A percentile compares a stretch with the other conserved stretches of the same genome.
Evolutionary conservation across 768 basidiomycete genomes (phyloP).

Genomic region (Panellus pusillus): DNA sequence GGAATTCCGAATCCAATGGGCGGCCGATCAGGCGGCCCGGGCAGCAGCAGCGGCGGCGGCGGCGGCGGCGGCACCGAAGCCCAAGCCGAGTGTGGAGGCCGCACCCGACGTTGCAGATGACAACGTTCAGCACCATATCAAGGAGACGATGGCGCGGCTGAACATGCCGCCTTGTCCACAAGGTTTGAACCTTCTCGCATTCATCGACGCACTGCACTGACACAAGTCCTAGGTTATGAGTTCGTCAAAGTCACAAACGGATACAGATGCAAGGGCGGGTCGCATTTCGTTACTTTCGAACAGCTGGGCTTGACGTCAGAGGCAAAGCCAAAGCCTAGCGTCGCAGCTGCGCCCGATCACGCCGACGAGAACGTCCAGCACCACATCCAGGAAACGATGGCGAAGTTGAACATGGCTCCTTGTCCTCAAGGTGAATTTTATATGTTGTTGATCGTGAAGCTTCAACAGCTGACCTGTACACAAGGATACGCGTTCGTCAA

Average conservation of each 20-base stretch:
- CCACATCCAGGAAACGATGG: too few relatives aligned
- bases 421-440: too few relatives aligned
- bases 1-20: background rate
- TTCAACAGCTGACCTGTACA: too few relatives aligned
- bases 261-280: constrained; percentile 4
- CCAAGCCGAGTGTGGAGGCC: background rate
- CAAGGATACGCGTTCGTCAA: background rate
- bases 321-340: too few relatives aligned
- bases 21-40: background rate
- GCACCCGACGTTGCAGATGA: background rate
- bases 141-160: constrained; percentile 1
- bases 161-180: background rate
- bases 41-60: too few relatives aligned
- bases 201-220: too few relatives aligned
- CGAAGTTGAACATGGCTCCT: too few relatives aligned
- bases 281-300: background rate
- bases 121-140: background rate
- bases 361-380: too few relatives aligned
- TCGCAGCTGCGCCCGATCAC: too few relatives aligned
- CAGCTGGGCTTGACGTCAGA: background rate
- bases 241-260: background rate
- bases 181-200: background rate
- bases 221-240: background rate
- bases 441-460: too few relatives aligned
- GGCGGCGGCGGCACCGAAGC: background rate